phyloP scores from a whole-genome alignment of 352 stramenopile genomes.

The Pythium chondricola region DNA sequence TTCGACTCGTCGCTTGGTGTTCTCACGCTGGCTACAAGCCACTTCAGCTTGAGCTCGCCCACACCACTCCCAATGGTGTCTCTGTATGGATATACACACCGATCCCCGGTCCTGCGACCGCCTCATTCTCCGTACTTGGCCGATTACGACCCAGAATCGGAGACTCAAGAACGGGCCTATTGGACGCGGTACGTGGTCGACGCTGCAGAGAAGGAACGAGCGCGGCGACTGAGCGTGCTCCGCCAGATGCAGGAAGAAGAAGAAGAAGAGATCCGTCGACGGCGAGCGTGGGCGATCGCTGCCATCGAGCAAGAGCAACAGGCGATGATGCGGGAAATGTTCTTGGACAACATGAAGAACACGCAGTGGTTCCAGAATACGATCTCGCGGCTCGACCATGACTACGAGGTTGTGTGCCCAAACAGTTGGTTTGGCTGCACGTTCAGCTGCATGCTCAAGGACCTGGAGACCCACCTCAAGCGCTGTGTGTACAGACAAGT shows the following conservation, averaged over 20 bases:
- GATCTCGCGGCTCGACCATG: constrained; percentile 66
- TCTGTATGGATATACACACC: no score
- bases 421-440: constrained; percentile 86
- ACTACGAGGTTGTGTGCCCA: constrained; percentile 83
- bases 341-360: constrained; percentile 87
- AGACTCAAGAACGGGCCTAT: constrained; percentile 45
- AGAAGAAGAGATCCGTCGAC: constrained; percentile 57
- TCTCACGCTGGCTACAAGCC: neutral
- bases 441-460: constrained; percentile 78
- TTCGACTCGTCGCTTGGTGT: neutral
- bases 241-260: constrained; percentile 71
- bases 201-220: constrained; percentile 69
- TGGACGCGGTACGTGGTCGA: constrained; percentile 82
- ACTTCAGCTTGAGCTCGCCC: neutral
- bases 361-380: constrained; percentile 85
- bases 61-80: neutral
- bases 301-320: constrained; percentile 81
- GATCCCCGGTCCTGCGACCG: no score
- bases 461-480: constrained; percentile 63
- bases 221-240: constrained; percentile 54
- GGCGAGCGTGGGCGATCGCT: constrained; percentile 65
- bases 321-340: constrained; percentile 75
- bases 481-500: constrained; percentile 71
- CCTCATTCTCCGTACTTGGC: constrained; percentile 3
- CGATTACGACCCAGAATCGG: constrained; percentile 1